phyloP scores from a whole-genome alignment of 345 rosid genomes.

The Citrus hindsii region DNA sequence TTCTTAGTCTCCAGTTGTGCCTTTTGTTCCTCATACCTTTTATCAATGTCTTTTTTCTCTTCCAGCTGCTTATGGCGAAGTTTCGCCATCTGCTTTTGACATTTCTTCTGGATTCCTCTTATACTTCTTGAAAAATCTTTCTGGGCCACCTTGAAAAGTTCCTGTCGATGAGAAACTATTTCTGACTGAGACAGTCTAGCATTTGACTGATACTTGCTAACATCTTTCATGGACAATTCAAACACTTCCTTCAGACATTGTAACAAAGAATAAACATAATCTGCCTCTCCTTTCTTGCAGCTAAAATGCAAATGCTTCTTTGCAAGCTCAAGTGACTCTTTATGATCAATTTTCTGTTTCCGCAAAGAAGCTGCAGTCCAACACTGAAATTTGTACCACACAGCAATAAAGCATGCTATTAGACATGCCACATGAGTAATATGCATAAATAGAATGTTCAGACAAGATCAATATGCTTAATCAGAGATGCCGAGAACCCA shows the following conservation, averaged over 20 bases:
- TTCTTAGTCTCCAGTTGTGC: conserved; percentile 37
- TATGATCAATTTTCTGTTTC: conserved; percentile 58
- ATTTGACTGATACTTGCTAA: conserved; percentile 20
- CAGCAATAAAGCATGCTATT: background rate
- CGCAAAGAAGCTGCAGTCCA: conserved; percentile 79
- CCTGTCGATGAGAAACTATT: conserved; percentile 22
- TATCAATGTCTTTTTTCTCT: conserved; percentile 37
- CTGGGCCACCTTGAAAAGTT: conserved; percentile 30
- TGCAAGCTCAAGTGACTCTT: conserved; percentile 65
- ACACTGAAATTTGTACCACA: conserved; percentile 49
- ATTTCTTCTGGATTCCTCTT: conserved; percentile 45
- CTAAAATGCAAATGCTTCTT: conserved; percentile 52
- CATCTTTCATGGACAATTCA: conserved; percentile 18
- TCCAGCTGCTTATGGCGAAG: conserved; percentile 38
- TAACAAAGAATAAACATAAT: conserved; percentile 50
- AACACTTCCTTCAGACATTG: conserved; percentile 60
- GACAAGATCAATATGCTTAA: background rate
- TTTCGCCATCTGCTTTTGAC: conserved; percentile 42
- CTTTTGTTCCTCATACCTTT: conserved; percentile 43
- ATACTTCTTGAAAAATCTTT: conserved; percentile 49
- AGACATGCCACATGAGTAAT: background rate
- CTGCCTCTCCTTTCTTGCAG: conserved; percentile 68
- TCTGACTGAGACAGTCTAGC: conserved; percentile 21
- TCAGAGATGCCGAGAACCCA: background rate
- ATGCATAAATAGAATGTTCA: background rate